Conservation (phyloP, 192 early-diverging fungal species). For the Coemansia sp. region DNA sequence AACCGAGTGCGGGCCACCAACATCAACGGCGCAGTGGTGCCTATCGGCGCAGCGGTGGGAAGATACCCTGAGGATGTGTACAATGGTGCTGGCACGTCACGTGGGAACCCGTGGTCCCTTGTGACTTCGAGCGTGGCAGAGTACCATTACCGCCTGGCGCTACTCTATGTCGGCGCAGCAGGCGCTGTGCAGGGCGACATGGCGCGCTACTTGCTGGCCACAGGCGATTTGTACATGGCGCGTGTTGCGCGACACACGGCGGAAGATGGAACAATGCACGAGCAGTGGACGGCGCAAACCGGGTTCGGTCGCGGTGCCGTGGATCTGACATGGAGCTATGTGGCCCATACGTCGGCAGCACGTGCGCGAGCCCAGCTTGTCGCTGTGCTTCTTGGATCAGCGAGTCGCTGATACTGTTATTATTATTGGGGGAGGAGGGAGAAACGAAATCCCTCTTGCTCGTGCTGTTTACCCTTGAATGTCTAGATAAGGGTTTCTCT, state of each 20-base stretch:
- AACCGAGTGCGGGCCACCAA: constrained; percentile 24
- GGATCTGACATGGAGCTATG: constrained; percentile 76
- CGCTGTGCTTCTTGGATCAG: neutral
- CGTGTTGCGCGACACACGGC: constrained; percentile 58
- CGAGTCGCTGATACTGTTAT: no score
- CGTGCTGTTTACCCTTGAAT: neutral
- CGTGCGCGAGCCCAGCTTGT: constrained; percentile 14
- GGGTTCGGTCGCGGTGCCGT: constrained; percentile 63
- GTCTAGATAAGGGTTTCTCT: neutral
- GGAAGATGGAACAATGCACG: constrained; percentile 57
- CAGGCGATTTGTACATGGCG: constrained; percentile 61
- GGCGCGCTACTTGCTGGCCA: constrained; percentile 36
- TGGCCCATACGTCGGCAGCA: constrained; percentile 44
- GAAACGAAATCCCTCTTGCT: neutral
- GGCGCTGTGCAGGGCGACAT: constrained; percentile 13
- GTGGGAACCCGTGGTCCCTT: constrained; percentile 78
- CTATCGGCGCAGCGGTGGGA: constrained; percentile 62
- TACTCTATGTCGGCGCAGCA: constrained; percentile 20
- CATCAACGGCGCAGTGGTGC: constrained; percentile 14
- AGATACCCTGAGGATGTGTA: constrained; percentile 80
- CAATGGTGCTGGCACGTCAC: constrained; percentile 58
- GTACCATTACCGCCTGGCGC: constrained; percentile 59
- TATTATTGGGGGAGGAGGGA: no score
- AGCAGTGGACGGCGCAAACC: constrained; percentile 61
- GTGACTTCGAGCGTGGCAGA: constrained; percentile 63